Base-by-base conservation (phyloP, 345 rosid species). In the Cardamine resedifolia region DNA sequence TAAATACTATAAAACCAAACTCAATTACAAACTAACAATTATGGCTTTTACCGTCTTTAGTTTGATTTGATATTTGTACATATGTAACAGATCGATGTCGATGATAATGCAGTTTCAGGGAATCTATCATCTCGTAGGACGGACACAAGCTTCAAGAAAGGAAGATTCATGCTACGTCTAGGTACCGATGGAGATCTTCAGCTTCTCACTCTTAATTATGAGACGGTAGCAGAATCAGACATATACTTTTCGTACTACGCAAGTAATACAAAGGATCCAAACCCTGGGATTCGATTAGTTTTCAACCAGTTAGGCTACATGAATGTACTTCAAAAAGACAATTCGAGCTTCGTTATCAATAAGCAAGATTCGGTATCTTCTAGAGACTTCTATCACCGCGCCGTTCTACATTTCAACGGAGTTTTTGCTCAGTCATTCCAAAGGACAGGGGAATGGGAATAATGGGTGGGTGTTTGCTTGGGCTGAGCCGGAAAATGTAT, bases 401-500 rank as follows among this genome's bases (percentile, higher is more conserved):
- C 78, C 3, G 73, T 75, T 38, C 23, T 88, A 9, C 92, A 88
- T n/a, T 78, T 64, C 28, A 87, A 87, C 61, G 86, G 95, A 3
- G 83, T 84, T 64, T 76, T 90, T 21, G 81, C 87, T 76, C 80
- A 74, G 12, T 16, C 82, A 86, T 74, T 84, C 86, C 6, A 90
- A 71, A 77, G 47, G 16, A 3, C 14, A 52, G 15, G 71, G 61
- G 27, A 28, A 49, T 27, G 71, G 61, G 27, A 28, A 49, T 27
- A 77, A 5, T 28, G 59, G 58, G 9, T 62, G 89, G 83, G 15
- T 78, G 1, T 26, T 23, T 49, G 34, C 5, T 10, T 86, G 86
- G 91, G 69, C 81, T 0, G 24, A 50, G 49, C 88, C 92, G 0
- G n/a, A 70, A 39, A 66, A 90, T 66, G 75, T 84, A 4, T 87